Conservation (phyloP, 441 rosid genomes). For the Pelargonium myrrhifolium region DNA sequence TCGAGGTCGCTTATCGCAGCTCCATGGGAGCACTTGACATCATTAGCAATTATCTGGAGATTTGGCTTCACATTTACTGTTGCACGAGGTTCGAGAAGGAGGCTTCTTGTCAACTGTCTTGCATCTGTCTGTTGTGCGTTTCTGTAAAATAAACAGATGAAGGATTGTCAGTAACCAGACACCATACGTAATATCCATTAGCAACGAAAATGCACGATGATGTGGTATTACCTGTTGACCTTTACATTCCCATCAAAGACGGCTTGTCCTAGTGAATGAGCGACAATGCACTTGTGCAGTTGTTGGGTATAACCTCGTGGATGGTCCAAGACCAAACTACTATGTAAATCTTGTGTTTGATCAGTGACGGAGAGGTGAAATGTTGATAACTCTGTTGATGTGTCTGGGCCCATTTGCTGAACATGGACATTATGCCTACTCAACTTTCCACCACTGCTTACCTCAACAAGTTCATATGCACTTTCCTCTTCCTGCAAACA, state of each 20-base stretch:
- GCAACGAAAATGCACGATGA: too few relatives aligned
- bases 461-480: slow-evolving; percentile 71
- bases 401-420: slow-evolving; percentile 78
- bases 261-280: slow-evolving; percentile 75
- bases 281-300: slow-evolving; percentile 90
- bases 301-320: slow-evolving; percentile 71
- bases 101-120: slow-evolving; percentile 74
- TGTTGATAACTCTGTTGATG: slow-evolving; percentile 60
- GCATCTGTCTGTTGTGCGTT: slow-evolving; percentile 85
- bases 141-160: slow-evolving; percentile 27
- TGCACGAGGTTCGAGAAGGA: slow-evolving; percentile 74
- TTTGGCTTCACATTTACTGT: slow-evolving; percentile 86
- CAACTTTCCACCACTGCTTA: slow-evolving; percentile 79
- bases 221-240: slow-evolving; percentile 58
- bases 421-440: slow-evolving; percentile 88
- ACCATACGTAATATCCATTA: too few relatives aligned
- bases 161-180: neutral
- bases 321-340: slow-evolving; percentile 75
- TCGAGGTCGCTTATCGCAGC: slow-evolving; percentile 92
- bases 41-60: slow-evolving; percentile 77
- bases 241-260: slow-evolving; percentile 83
- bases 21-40: slow-evolving; percentile 90
- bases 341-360: slow-evolving; percentile 84
- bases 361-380: slow-evolving; percentile 56
- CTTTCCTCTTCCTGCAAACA: slow-evolving; percentile 58